Percentiles rank a stretch among this genome's conserved stretches.
Conservation (phyloP, 2,329 filamentous ascomycete genomes). For the Colletotrichum chrysophilum region DNA sequence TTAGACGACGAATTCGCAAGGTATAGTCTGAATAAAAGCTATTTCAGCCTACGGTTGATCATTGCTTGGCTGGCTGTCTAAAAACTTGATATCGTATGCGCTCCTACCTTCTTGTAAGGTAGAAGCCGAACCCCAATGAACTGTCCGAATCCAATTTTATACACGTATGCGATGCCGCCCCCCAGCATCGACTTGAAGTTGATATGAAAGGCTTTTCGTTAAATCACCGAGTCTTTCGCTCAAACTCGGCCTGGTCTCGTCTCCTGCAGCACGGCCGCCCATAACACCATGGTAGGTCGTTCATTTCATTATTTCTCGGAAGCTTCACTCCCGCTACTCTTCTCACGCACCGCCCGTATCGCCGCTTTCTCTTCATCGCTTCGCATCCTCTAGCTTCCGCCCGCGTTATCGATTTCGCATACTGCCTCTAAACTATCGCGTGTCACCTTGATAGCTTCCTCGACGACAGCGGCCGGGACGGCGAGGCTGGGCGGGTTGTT, state of each 20-base stretch:
- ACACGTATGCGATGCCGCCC: neutral
- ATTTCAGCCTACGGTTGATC: neutral
- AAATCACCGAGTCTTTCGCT: neutral
- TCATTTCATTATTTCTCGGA: neutral
- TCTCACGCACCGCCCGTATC: neutral
- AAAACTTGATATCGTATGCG: neutral
- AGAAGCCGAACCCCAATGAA: neutral
- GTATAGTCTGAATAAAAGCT: neutral
- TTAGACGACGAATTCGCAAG: neutral
- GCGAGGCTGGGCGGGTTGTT: conserved; percentile 49
- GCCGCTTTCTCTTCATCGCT: neutral
- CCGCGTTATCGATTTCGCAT: conserved; percentile 38
- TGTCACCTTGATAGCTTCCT: conserved; percentile 66
- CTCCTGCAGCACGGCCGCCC: neutral
- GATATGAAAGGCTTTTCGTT: neutral
- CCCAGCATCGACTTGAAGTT: neutral
- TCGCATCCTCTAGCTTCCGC: neutral
- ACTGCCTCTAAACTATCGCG: conserved; percentile 62
- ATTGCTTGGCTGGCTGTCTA: conserved; percentile 2
- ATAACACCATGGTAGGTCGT: neutral
- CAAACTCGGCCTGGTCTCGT: neutral
- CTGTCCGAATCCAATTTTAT: neutral
- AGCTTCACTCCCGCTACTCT: neutral
- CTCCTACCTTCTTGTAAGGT: neutral
- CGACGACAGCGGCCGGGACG: conserved; percentile 63